Base-by-base conservation (phyloP, 164 flowering plant genomes). In the Kingdonia uniflora region DNA sequence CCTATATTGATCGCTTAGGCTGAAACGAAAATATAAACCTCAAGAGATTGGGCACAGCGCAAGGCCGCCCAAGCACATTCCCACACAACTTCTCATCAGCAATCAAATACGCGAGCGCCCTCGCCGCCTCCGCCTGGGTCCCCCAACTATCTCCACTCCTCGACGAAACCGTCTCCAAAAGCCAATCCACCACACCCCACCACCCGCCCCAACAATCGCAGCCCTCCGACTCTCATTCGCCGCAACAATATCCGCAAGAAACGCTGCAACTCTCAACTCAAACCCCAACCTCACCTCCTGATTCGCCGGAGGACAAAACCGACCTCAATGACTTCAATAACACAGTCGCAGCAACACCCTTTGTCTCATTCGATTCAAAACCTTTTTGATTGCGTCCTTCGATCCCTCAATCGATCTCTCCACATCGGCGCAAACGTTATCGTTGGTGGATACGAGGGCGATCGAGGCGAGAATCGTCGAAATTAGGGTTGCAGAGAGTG, bases 111-210 rank as follows among this genome's bases (percentile, higher is more conserved):
- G 99, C 84, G 49, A 94, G 74, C 2, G 99, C 97, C 63, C 97
- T 75, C 1, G 99, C 97, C 14, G 92, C 71, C 73, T 94, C 99
- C 6, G 83, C 95, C 73, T 84, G 95, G 14, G 90, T 79, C 39
- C 72, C 87, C 41, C 25, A 54, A 33, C 63, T 74, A 15, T 76
- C 80, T 21, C 71, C 61, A 0, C 68, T 15, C 51, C 35, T 38
- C 14, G 63, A 54, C 0, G 94, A 73, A 42, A 86, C 99, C 22
- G 84, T 81, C 49, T 88, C 95, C 54, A 92, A 64, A 40, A 94
- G 55, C 99, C 99, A 94, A 66, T 94, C 99, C 44, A 89, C 79
- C 19, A 89, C 97, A 73, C 79, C 0, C 99, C 99, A n/a, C 90
- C 83, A 5, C 99, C 97, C 1, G 99, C 97, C 0, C 72, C 71